A percentile compares a stretch with the other conserved stretches of the same genome.
These are phyloP conservation scores for Shiraia sp. DNA, from an alignment of 2,329 filamentous ascomycete genomes.

Conservation along the genomic window DNA sequence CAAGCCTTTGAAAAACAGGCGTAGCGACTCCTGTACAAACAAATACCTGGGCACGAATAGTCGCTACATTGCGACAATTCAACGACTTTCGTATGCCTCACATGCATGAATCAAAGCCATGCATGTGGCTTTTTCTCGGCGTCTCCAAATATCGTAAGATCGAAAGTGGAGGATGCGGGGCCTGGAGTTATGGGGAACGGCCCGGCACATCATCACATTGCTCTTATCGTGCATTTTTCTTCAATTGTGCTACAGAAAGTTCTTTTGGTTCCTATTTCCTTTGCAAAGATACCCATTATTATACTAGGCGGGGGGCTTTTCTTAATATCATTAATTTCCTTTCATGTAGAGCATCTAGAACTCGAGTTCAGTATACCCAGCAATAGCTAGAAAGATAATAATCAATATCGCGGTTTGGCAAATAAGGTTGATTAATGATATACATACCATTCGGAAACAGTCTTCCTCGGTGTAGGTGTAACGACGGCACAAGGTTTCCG, in stretches of 20 bases:
- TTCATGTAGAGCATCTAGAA: neutral
- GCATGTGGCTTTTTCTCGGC: no score
- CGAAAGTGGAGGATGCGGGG: no score
- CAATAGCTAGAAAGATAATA: neutral
- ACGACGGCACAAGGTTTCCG: slow-evolving; percentile 15
- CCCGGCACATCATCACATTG: no score
- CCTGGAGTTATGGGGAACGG: no score
- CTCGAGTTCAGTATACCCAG: slow-evolving; percentile 5
- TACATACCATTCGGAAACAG: slow-evolving; percentile 9
- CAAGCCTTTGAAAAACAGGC: no score
- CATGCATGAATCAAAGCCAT: no score
- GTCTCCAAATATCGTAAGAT: no score
- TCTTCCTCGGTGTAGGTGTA: slow-evolving; percentile 8
- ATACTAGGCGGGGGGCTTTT: no score
- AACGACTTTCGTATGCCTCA: no score
- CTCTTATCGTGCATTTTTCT: neutral
- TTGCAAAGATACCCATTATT: slow-evolving; percentile 6
- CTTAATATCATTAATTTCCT: neutral
- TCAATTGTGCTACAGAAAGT: neutral
- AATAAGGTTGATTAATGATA: neutral
- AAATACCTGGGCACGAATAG: no score
- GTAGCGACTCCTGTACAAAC: no score
- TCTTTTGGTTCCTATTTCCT: slow-evolving; percentile 1
- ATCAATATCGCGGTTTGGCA: neutral
- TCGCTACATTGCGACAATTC: no score